These are phyloP conservation scores for Trichoderma breve DNA, from an alignment of 2,329 filamentous ascomycete species.

Conservation along the genomic window DNA sequence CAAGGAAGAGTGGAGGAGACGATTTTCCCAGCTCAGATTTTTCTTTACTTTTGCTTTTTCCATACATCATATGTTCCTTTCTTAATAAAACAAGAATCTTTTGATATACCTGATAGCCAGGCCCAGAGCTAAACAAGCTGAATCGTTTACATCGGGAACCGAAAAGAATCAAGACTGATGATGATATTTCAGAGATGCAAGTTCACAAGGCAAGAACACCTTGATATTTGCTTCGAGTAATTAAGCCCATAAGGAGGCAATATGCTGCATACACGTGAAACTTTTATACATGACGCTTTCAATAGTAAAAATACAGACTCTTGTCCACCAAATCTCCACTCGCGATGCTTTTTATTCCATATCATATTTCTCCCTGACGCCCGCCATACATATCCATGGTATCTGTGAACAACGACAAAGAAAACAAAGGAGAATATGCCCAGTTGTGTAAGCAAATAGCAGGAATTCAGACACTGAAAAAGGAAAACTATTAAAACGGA, in stretches of 20 bases:
- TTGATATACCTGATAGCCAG: background rate
- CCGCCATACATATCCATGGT: slow-evolving; percentile 21
- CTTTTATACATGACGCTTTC: slow-evolving; percentile 5
- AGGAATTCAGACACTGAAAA: background rate
- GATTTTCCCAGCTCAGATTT: background rate
- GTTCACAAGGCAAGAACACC: background rate
- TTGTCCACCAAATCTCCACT: background rate
- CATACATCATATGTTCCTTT: background rate
- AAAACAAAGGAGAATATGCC: slow-evolving; percentile 3
- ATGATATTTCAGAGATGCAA: background rate
- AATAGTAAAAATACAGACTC: background rate
- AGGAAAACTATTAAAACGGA: background rate
- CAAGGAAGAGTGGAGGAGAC: slow-evolving; percentile 8
- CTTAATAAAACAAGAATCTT: background rate
- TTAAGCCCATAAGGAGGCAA: background rate
- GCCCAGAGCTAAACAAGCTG: background rate
- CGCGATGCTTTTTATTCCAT: slow-evolving; percentile 4
- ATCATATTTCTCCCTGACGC: slow-evolving; percentile 15
- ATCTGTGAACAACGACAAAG: slow-evolving; percentile 20
- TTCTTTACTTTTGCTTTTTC: background rate
- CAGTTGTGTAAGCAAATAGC: background rate
- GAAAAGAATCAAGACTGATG: background rate
- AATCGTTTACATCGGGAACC: background rate
- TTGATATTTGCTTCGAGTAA: background rate
- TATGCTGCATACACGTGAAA: background rate